These are phyloP conservation scores for Yamadazyma takamatsuzukensis DNA, from an alignment of 805 yeast genomes.

Conservation along the genomic window DNA sequence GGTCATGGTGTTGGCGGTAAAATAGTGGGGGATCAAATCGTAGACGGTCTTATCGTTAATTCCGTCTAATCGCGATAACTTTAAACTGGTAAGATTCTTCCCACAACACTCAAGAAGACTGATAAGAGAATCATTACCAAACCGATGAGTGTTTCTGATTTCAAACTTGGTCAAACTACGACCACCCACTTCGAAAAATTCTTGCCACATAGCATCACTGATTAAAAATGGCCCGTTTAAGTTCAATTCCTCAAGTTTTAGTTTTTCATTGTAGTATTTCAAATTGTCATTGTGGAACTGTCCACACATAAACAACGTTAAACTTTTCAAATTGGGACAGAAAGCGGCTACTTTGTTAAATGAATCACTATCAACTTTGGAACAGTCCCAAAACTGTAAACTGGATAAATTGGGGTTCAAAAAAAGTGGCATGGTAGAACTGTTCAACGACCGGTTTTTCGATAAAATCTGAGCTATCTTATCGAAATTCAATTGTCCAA, in stretches of 20 bases:
- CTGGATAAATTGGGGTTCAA: conserved; percentile 53
- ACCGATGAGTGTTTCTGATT: conserved; percentile 78
- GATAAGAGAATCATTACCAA: conserved; percentile 62
- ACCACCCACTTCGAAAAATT: conserved; percentile 60
- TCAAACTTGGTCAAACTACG: conserved; percentile 54
- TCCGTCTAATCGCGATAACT: conserved; percentile 71
- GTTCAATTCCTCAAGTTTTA: conserved; percentile 52
- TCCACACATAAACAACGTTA: conserved; percentile 90
- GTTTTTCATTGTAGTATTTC: conserved; percentile 55
- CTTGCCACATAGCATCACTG: conserved; percentile 72
- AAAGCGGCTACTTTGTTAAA: conserved; percentile 67
- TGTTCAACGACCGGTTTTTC: conserved; percentile 75
- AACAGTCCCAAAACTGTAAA: conserved; percentile 90
- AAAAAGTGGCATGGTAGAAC: conserved; percentile 70
- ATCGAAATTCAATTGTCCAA: conserved; percentile 68
- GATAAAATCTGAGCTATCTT: conserved; percentile 75
- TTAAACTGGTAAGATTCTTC: conserved; percentile 48
- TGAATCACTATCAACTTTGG: conserved; percentile 64
- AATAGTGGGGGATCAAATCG: conserved; percentile 61
- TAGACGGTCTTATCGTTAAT: conserved; percentile 54
- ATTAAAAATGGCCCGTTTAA: conserved; percentile 90
- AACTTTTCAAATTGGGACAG: conserved; percentile 66
- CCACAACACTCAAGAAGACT: conserved; percentile 59
- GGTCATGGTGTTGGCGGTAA: conserved; percentile 43
- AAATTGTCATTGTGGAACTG: conserved; percentile 78